Evolutionary conservation across 2,329 filamentous ascomycete genomes (phyloP).

Genomic region (Fusarium miscanthi): DNA sequence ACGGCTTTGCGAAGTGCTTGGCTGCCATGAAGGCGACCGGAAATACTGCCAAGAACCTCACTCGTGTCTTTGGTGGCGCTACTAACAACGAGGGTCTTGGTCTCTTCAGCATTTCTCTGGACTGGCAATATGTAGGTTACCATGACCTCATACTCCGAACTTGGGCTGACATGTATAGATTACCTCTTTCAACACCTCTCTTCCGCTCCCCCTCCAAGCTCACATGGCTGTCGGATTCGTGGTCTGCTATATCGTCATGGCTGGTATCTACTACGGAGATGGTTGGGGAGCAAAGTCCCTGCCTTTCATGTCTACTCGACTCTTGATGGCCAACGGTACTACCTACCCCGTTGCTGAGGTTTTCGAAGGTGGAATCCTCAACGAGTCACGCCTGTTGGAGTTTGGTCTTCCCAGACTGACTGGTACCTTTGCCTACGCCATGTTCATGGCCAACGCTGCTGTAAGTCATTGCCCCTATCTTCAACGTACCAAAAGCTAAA

Average conservation of each 20-base stretch:
- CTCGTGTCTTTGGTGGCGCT: slow-evolving; percentile 63
- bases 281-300: slow-evolving; percentile 58
- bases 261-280: slow-evolving; percentile 63
- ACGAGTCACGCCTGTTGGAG: slow-evolving; percentile 52
- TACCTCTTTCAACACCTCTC: slow-evolving; percentile 63
- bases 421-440: slow-evolving; percentile 62
- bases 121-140: slow-evolving; percentile 64
- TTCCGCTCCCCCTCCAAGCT: slow-evolving; percentile 62
- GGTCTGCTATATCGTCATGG: slow-evolving; percentile 62
- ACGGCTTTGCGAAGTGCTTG: slow-evolving; percentile 51
- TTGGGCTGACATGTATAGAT: slow-evolving; percentile 52
- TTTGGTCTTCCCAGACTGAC: slow-evolving; percentile 61
- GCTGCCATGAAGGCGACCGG: slow-evolving; percentile 64
- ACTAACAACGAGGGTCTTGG: slow-evolving; percentile 65
- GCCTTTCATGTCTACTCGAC: slow-evolving; percentile 66
- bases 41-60: slow-evolving; percentile 55
- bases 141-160: rapidly evolving
- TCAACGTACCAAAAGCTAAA: neutral
- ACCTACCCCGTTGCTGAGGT: slow-evolving; percentile 55
- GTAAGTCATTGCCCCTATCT: slow-evolving; percentile 49
- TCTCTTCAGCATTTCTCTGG: slow-evolving; percentile 61
- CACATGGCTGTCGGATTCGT: slow-evolving; percentile 60
- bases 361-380: slow-evolving; percentile 55
- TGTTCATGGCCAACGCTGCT: slow-evolving; percentile 68
- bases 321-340: slow-evolving; percentile 54